Percentiles rank a stretch among this genome's conserved stretches.
phyloP scores from a whole-genome alignment of 1,284 basidiomycete genomes.

The Tremellales sp. region DNA sequence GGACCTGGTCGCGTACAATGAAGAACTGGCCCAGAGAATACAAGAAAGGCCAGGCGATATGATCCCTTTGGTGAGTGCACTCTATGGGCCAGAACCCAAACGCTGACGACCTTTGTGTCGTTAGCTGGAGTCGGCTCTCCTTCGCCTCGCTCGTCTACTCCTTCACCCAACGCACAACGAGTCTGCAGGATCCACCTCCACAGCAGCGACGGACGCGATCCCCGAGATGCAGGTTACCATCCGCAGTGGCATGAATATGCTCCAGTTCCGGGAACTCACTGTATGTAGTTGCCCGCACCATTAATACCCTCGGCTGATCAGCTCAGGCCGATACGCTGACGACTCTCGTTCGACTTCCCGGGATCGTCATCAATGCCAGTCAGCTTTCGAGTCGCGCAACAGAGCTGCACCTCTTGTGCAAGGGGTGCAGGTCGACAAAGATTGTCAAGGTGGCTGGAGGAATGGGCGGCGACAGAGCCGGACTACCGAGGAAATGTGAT shows the following conservation, averaged over 20 bases:
- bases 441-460: conserved; percentile 75
- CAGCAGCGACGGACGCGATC: conserved; percentile 59
- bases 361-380: conserved; percentile 96
- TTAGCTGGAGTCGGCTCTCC: conserved; percentile 84
- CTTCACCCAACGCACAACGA: conserved; percentile 58
- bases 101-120: neutral
- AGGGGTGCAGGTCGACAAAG: conserved; percentile 80
- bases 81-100: neutral
- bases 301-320: conserved; percentile 7
- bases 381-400: conserved; percentile 90
- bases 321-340: conserved; percentile 80
- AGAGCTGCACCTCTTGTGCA: conserved; percentile 87
- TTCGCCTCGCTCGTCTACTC: conserved; percentile 73
- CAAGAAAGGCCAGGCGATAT: conserved; percentile 87
- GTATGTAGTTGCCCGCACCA: conserved; percentile 36
- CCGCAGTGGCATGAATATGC: conserved; percentile 81
- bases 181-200: conserved; percentile 38
- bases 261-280: conserved; percentile 90
- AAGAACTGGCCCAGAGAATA: conserved; percentile 85
- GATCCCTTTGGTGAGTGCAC: conserved; percentile 67
- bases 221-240: conserved; percentile 88
- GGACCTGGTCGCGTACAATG: conserved; percentile 86
- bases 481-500: conserved; percentile 79
- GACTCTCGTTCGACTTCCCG: conserved; percentile 92
- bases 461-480: conserved; percentile 75